Percentiles rank a stretch among this genome's conserved stretches.
Evolutionary conservation across 2,329 filamentous ascomycete genomes (phyloP).

Genomic region (Ophiocordyceps camponoti-rufipedis): DNA sequence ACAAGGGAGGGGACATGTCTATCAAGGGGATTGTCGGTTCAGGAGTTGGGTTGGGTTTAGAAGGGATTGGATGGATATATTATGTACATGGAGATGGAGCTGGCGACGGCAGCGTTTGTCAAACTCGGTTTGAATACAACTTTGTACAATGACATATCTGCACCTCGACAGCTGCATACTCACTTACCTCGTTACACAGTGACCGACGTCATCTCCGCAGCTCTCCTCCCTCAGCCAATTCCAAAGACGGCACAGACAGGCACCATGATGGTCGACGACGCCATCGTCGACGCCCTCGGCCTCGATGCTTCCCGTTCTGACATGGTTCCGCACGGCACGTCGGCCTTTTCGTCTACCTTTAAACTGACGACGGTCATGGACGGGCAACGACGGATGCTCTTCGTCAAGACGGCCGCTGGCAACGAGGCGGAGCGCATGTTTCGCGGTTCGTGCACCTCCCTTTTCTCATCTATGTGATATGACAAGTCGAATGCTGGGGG

Average conservation of each 20-base stretch:
- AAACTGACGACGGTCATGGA: conserved; percentile 30
- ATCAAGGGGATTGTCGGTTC: not conserved
- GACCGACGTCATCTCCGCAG: too few species aligned
- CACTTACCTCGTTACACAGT: too few species aligned
- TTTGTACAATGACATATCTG: too few species aligned
- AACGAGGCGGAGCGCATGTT: conserved; percentile 50
- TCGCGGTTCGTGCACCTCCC: conserved; percentile 28
- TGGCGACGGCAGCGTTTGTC: too few species aligned
- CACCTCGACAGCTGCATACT: too few species aligned
- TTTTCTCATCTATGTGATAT: not conserved
- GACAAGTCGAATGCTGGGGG: not conserved
- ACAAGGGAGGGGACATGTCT: not conserved
- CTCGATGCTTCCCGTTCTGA: conserved; percentile 35
- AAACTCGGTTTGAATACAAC: too few species aligned
- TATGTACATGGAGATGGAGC: not conserved
- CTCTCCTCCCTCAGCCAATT: not conserved
- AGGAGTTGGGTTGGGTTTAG: not conserved
- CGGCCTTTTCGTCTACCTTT: conserved; percentile 50
- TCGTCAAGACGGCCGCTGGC: conserved; percentile 53
- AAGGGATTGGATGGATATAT: not conserved
- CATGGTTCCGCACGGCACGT: conserved; percentile 43
- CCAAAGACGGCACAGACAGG: not conserved
- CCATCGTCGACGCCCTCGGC: conserved; percentile 40
- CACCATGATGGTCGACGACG: conserved; percentile 35
- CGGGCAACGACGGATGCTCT: conserved; percentile 37